phyloP scores from a whole-genome alignment of 768 basidiomycete species.

The Clathrus columnatus region DNA sequence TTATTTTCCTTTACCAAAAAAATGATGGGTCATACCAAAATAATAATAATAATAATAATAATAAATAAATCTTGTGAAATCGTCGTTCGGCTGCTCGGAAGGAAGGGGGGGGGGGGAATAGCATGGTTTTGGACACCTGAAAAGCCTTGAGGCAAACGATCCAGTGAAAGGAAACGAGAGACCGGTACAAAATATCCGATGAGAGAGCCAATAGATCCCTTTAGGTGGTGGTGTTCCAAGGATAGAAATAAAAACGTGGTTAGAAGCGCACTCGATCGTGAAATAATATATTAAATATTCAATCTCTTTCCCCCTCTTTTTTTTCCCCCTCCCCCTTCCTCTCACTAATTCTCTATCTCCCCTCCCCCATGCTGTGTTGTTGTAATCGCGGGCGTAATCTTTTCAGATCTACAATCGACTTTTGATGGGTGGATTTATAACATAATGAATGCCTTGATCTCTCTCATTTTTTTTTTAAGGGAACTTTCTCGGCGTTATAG shows the following conservation, averaged over 20 bases:
- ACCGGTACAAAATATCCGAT: conserved; percentile 2
- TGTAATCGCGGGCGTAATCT: not conserved
- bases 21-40: not conserved
- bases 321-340: no score
- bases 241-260: not conserved
- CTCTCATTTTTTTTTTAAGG: no score
- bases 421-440: no score
- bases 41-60: conserved; percentile 2
- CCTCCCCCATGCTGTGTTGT: no score
- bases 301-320: no score
- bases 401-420: not conserved
- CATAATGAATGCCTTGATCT: no score
- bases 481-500: not conserved
- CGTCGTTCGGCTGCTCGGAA: conserved; percentile 10
- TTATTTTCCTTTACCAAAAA: no score
- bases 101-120: no score
- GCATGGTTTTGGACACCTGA: no score
- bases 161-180: conserved; percentile 10
- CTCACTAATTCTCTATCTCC: no score
- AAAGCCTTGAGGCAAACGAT: conserved; percentile 9
- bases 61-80: conserved; percentile 1
- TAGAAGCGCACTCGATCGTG: not conserved
- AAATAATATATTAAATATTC: no score
- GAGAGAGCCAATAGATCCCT: not conserved
- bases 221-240: not conserved